Base-by-base conservation (phyloP, 805 yeast species). In the Nakazawaea wickerhamii region DNA sequence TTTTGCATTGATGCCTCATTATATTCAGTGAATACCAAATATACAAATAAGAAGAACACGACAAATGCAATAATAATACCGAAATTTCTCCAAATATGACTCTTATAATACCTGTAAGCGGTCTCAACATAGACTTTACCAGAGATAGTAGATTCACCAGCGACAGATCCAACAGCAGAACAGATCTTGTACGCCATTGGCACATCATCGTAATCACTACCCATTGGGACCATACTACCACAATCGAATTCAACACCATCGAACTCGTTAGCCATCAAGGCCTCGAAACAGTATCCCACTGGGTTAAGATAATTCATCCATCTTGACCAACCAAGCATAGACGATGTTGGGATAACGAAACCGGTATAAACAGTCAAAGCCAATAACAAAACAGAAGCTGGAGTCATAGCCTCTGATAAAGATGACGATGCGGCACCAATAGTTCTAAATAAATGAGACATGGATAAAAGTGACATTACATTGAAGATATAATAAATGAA, bases 51-150 rank as follows among this genome's bases (percentile, higher is more conserved):
- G 60, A 83, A 79, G 58, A 77, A 69, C 34, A 80, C 44, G 19
- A 63, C 60, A 55, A 71, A 84, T 1, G 70, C 87, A 46, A 79
- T 38, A 30, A 68, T 59, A 49, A 85, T 81, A 57, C 90, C 95
- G 48, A 81, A 73, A 56, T 87, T 83, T 65, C 95, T 77, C 95
- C 95, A 87, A 41, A 74, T 73, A 60, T 86, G 84, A 19, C 60
- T 46, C 52, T 67, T 70, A 35, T 54, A 58, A 65, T 81, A 87
- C 33, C 60, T 55, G 60, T 59, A 86, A 4, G 79, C 60, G 10
- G 53, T 43, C 4, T 50, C 47, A 19, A 81, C 46, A 55, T 71
- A 83, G 11, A 50, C 63, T 38, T 70, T 68, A 51, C 91, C 91
- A 36, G 53, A 54, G 28, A 83, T 83, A 39, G 48, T 48, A 15